Conservation (phyloP, 2,329 filamentous ascomycete genomes). For the Grosmannia serpens region DNA sequence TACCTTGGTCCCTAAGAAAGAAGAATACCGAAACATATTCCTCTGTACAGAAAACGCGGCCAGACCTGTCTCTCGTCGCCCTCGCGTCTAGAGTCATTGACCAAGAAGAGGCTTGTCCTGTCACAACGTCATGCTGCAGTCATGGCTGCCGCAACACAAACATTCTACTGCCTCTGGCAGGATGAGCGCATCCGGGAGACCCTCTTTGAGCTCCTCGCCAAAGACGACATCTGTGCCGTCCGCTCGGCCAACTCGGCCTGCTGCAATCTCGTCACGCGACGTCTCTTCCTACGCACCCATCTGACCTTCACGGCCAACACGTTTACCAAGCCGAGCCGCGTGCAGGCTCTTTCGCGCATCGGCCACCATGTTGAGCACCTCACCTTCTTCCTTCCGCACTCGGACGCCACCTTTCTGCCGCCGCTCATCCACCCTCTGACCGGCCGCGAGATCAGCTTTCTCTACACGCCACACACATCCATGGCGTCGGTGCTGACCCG, state of each 20-base stretch:
- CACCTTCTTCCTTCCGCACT: conserved; percentile 67
- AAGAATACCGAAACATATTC: no score
- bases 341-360: conserved; percentile 65
- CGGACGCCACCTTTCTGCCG: conserved; percentile 66
- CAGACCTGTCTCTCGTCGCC: background rate
- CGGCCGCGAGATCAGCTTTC: conserved; percentile 66
- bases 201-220: conserved; percentile 38
- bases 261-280: conserved; percentile 56
- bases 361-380: conserved; percentile 70
- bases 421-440: conserved; percentile 71
- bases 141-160: conserved; percentile 25
- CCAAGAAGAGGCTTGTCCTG: background rate
- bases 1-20: background rate
- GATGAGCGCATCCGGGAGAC: conserved; percentile 35
- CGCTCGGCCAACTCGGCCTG: conserved; percentile 59
- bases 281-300: conserved; percentile 56
- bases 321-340: conserved; percentile 61
- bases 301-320: conserved; percentile 62
- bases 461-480: conserved; percentile 68
- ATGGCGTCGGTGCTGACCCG: conserved; percentile 48
- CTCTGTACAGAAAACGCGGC: no score
- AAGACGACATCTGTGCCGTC: conserved; percentile 43
- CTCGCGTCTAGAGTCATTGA: background rate
- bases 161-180: conserved; percentile 46
- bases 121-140: conserved; percentile 29